Evolutionary conservation across 2,329 filamentous ascomycete genomes (phyloP).

Genomic region (Periconia digitata): DNA sequence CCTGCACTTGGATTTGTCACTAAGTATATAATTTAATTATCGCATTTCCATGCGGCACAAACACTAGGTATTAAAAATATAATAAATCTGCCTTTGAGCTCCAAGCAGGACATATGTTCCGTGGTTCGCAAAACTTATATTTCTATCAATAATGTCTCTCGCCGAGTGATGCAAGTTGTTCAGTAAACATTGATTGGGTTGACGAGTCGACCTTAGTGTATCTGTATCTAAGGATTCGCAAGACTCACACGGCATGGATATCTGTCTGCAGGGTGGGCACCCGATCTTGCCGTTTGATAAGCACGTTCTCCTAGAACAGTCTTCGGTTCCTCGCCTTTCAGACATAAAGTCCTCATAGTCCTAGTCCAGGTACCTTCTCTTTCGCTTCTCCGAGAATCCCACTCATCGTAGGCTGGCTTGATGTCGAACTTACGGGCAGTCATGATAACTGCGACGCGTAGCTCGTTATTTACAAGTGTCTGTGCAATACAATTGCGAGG

Average conservation of each 20-base stretch:
- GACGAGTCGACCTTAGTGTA: too few species aligned
- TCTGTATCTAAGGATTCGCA: neutral
- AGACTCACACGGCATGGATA: conserved; percentile 1
- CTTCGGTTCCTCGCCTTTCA: neutral
- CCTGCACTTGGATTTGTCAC: too few species aligned
- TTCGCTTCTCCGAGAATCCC: neutral
- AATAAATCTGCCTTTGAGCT: too few species aligned
- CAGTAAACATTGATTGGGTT: too few species aligned
- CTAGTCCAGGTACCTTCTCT: neutral
- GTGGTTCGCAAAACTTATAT: too few species aligned
- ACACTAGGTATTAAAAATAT: too few species aligned
- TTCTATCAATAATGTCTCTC: too few species aligned
- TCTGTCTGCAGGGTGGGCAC: neutral
- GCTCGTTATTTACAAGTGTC: conserved; percentile 18
- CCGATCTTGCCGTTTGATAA: neutral
- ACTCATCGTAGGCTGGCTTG: conserved; percentile 2
- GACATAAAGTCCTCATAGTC: neutral
- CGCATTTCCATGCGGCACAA: too few species aligned
- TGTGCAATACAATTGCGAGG: conserved; percentile 27
- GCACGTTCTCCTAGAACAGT: neutral
- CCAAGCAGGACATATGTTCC: too few species aligned
- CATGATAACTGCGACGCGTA: conserved; percentile 9
- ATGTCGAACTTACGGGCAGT: neutral
- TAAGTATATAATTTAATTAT: too few species aligned
- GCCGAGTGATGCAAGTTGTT: too few species aligned